Evolutionary conservation across 75 land plant species (phyloP).

Genomic region (Pinus taeda): DNA sequence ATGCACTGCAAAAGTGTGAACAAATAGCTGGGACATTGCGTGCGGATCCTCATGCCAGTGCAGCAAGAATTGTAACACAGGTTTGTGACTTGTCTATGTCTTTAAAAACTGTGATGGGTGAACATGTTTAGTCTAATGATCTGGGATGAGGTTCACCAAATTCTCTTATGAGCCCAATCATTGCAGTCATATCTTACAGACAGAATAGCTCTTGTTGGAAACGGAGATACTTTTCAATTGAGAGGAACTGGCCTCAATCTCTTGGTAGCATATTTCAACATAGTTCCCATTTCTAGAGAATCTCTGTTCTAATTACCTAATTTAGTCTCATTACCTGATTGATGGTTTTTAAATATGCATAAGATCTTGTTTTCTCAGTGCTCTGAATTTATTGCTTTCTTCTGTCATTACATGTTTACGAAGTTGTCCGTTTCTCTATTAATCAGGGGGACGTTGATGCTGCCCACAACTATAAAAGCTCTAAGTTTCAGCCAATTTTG

Average conservation of each 20-base stretch:
- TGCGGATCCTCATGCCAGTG: conserved; percentile 63
- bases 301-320: too few relatives aligned
- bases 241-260: neutral
- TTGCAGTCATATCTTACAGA: neutral
- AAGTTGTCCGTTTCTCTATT: neutral
- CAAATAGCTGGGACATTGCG: conserved; percentile 66
- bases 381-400: neutral
- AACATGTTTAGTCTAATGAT: neutral
- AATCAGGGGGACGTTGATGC: conserved; percentile 70
- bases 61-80: conserved; percentile 83
- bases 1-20: conserved; percentile 77
- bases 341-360: neutral
- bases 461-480: conserved; percentile 40
- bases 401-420: neutral
- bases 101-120: neutral
- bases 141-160: neutral
- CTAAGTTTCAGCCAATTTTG: conserved; percentile 54
- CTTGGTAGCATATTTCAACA: neutral
- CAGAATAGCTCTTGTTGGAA: neutral
- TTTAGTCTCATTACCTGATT: neutral
- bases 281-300: conserved; percentile 4
- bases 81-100: conserved; percentile 24
- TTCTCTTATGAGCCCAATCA: neutral
- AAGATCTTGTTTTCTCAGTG: conserved; percentile 3
- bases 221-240: neutral